Evolutionary conservation across 2,329 filamentous ascomycete genomes (phyloP), one percentile per base, ranked within the genome.

Genomic region (Colletotrichum chrysophilum): DNA sequence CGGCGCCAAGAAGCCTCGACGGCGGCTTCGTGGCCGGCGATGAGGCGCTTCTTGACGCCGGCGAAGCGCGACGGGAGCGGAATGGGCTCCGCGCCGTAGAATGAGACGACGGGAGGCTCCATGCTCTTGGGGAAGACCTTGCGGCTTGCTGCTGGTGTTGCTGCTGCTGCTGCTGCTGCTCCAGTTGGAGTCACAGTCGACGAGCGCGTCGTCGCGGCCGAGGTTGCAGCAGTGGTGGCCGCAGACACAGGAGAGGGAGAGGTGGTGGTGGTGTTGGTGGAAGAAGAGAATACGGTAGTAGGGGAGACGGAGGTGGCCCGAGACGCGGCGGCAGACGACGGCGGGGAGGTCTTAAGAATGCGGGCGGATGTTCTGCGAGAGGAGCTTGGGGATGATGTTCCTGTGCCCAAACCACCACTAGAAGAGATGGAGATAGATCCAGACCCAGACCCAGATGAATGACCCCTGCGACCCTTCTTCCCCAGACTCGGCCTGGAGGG

Each of bases 41-140:
- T 81, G 43, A 88, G 79, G 28, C 80, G 79, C 38, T 80, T 78
- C 75, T 89, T 89, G 69, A 88, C 80, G 21, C 82, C 79, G 13
- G 85, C 84, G 69, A 87, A 88, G 4, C 86, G 83, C 61, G 79
- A 74, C 16, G 86, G 85, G 4, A 88, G 81, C 61, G 83, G 83
- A 18, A 82, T 79, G 32, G 84, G 79, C 78, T 91, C 87, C 16
- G 88, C 87, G 80, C 89, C 89, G 86, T 90, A 91, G 77, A 91
- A 91, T 3, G 89, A 90, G 64, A 91, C 82, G 66, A 90, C 87
- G 21, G 89, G 89, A 24, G 76, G 76, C 66, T 78, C 76, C 76
- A 78, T 78, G 69, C 67, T 77, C 36, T 70, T 77, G 43, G 61
- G 48, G 18, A 78, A 78, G 34, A 76, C 75, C 65, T 71, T 71